Conservation (phyloP, 805 yeast species). For the Yarrowia sp. region DNA sequence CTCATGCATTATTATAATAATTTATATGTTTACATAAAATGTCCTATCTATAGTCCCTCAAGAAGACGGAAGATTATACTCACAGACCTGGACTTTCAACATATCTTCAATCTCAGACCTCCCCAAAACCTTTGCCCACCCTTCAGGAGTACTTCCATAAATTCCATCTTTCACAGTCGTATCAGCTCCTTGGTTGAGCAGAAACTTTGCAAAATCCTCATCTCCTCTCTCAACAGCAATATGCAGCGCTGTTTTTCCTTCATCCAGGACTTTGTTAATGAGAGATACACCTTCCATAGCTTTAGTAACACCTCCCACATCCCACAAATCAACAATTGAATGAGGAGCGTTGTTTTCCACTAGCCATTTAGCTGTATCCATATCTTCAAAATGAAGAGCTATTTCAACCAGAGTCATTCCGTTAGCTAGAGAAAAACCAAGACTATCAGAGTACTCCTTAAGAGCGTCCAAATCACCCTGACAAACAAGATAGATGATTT, state of each 20-base stretch:
- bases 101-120: not conserved
- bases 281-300: not conserved
- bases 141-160: not conserved
- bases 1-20: no score
- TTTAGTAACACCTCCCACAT: not conserved
- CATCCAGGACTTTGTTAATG: not conserved
- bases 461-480: not conserved
- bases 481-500: not conserved
- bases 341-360: slow-evolving; percentile 12
- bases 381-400: not conserved
- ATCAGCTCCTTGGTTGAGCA: not conserved
- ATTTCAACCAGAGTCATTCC: slow-evolving; percentile 5
- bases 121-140: slow-evolving; percentile 3
- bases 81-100: not conserved
- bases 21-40: no score
- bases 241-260: slow-evolving; percentile 1
- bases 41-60: no score
- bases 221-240: slow-evolving; percentile 17
- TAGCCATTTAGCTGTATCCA: not conserved
- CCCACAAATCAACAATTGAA: slow-evolving; percentile 10
- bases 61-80: no score
- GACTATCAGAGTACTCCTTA: not conserved
- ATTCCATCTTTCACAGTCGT: not conserved
- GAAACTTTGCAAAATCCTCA: slow-evolving; percentile 2
- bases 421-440: not conserved